phyloP scores from a whole-genome alignment of 176 grass and related monocot genomes.

The Themeda triandra region DNA sequence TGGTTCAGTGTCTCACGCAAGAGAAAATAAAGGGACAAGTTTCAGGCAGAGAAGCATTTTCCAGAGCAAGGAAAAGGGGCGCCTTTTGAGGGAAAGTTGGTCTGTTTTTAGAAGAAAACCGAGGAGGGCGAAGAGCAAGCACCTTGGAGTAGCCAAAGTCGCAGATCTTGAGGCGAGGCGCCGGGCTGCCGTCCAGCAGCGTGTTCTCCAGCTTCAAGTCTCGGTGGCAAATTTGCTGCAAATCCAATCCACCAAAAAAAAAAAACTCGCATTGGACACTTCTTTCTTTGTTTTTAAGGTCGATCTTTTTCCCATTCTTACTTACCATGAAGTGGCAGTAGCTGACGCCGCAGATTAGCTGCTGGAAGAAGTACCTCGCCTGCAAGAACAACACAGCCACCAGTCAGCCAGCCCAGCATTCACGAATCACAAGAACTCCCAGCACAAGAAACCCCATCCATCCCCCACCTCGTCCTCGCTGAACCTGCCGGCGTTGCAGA shows the following conservation, averaged over 20 bases:
- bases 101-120: constrained; percentile 11
- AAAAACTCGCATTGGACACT: not conserved
- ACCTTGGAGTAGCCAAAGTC: constrained; percentile 88
- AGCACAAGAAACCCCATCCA: not conserved
- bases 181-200: constrained; percentile 64
- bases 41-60: not conserved
- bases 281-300: not conserved
- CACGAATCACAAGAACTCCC: not conserved
- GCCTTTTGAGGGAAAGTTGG: constrained; percentile 13
- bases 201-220: constrained; percentile 87
- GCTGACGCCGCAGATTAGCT: constrained; percentile 69
- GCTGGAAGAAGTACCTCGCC: constrained; percentile 77
- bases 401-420: not conserved
- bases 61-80: not conserved
- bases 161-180: constrained; percentile 79
- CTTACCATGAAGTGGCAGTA: constrained; percentile 82
- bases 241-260: not conserved
- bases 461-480: constrained; percentile 71
- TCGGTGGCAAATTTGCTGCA: constrained; percentile 74
- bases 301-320: not conserved
- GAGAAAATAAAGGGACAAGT: not conserved
- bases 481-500: constrained; percentile 72
- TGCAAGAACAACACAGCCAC: not conserved
- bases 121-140: not conserved
- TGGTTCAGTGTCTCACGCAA: not conserved